Evolutionary conservation across 2,329 filamentous ascomycete genomes (phyloP), one percentile per base, ranked within the genome.

Genomic region (Rhexocercosporidium sp.): DNA sequence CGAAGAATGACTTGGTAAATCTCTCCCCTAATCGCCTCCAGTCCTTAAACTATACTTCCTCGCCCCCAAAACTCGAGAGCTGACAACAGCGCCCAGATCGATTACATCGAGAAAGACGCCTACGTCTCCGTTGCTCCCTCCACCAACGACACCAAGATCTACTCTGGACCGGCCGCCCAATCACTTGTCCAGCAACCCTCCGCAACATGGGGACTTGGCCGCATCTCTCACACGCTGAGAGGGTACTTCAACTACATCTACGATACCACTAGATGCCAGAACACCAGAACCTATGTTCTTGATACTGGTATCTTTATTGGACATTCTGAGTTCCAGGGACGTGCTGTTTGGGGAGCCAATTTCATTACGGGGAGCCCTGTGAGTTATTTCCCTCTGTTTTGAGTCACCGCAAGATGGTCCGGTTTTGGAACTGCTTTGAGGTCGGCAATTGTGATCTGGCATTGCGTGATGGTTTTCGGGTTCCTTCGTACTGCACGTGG

Each of bases 291-390:
- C 2, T 63, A 63, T 46, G 34, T 63, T 1, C 16, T 63, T 37
- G 60, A 63, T 46, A 63, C 60, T 1, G 60, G 60, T 3, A 53
- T 63, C 34, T 12, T 47, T 16, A 29, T 44, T 7, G 29, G 46
- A 18, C 60, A 63, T 27, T 14, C 20, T 5, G 61, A 63, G 37
- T 63, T 63, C 18, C 27, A 31, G 8, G 46, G 46, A 1, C 25
- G 61, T 8, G 61, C 61, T 4, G 54, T 22, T 25, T 63, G 34
- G 47, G 61, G 61, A 11, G 51, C 47, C 8, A 63, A 56, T 56
- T 63, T 63, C 47, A 49, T 63, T 44, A 12, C 46, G 12, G 61
- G 49, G 11, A 31, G n/a, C 20, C 37, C 49, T 34, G 34, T 59
- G 53, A 57, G 20, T 20, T n/a, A n/a, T n/a, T n/a, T n/a, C n/a